phyloP scores from a whole-genome alignment of 108 stramenopile genomes.

The Skeletonema tropicum region DNA sequence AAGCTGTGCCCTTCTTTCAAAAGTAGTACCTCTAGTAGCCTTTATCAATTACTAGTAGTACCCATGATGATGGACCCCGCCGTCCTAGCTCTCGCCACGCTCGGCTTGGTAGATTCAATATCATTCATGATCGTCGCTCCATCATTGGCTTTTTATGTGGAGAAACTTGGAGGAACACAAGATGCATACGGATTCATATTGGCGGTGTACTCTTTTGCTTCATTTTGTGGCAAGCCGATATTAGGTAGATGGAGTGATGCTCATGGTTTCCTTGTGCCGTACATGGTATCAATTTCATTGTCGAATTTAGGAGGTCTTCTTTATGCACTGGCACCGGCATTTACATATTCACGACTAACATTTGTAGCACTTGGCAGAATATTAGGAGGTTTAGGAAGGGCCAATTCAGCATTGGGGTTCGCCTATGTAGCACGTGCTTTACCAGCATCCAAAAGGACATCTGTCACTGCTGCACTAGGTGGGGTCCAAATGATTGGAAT shows the following conservation, averaged over 20 bases:
- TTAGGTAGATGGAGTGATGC: constrained; percentile 64
- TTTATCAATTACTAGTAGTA: too few relatives aligned
- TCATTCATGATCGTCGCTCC: constrained; percentile 81
- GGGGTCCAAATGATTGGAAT: constrained; percentile 72
- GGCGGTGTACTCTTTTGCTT: constrained; percentile 62
- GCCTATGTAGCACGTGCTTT: constrained; percentile 64
- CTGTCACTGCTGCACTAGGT: constrained; percentile 50
- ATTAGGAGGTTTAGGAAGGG: constrained; percentile 66
- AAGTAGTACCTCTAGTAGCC: too few relatives aligned
- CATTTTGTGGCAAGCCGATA: constrained; percentile 74
- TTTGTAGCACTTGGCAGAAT: constrained; percentile 62
- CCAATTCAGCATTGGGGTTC: constrained; percentile 69
- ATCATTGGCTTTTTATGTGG: constrained; percentile 78
- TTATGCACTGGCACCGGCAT: constrained; percentile 61
- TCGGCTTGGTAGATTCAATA: constrained; percentile 66
- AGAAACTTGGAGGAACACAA: constrained; percentile 61
- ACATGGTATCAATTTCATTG: constrained; percentile 44
- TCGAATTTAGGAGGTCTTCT: constrained; percentile 61
- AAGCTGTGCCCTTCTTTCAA: too few relatives aligned
- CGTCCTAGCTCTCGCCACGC: constrained; percentile 49
- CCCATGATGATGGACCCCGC: constrained; percentile 13
- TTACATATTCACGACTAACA: constrained; percentile 30
- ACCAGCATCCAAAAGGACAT: constrained; percentile 60
- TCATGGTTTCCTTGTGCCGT: constrained; percentile 60
- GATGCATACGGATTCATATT: constrained; percentile 69